Base-by-base conservation (phyloP, 768 basidiomycete genomes). In the Calocybe gangraenosa region DNA sequence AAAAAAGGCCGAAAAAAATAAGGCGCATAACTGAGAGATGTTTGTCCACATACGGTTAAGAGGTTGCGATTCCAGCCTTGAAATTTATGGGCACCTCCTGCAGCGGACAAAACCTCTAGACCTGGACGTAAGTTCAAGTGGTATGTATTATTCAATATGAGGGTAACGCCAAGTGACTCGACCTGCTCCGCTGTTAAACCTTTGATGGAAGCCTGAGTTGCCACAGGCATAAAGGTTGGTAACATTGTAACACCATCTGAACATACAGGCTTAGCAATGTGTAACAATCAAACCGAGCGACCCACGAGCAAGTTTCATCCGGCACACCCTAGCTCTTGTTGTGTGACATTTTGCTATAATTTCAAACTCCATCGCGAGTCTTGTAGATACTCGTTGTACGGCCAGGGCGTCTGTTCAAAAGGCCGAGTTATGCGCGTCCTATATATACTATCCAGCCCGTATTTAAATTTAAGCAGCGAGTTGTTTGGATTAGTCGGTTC, bases 191-290 rank as follows among this genome's bases (percentile, higher is more conserved):
- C 65, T 4, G 90, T 91, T n/a, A 94, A 66, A 3, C 91, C 90
- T 64, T 95, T 95, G 58, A 94, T 90, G 5, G 91, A 87, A 14
- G 86, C 90, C 59, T 94, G 92, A 3, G 92, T 94, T 2, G 90
- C 91, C 7, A 93, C 90, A 2, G 91, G 92, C 92, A 93, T 94
- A 56, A 94, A 94, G 0, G 91, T 90, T 1, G 91, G 91, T 15
- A 92, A 68, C 73, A 85, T 79, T 1, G 90, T 92, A 31, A 76
- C 67, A 7, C 88, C 89, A 68, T 92, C 88, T 90, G 49, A 18
- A 52, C 4, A 14, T 13, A 8, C 15, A 36, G 23, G 7, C 43
- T 35, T 11, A 44, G 30, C 38, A 32, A 28, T 19, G n/a, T 25
- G 32, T 32, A 44, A 46, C 48, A 23, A 22, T 32, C 38, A 2